Base-by-base conservation (phyloP, 768 basidiomycete species). In the Lentinula lateritia region DNA sequence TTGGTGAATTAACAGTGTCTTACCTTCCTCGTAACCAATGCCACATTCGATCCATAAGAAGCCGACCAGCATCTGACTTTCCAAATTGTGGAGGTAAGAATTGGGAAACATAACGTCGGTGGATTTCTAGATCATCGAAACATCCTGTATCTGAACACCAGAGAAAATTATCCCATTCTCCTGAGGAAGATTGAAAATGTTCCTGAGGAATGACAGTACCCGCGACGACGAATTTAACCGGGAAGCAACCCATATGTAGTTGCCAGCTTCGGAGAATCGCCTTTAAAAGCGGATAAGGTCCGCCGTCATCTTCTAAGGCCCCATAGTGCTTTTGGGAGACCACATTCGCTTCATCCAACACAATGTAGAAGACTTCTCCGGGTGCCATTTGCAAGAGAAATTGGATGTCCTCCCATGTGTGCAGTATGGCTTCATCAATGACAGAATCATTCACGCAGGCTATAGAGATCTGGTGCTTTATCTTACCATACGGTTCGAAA, bases 21-120 rank as follows among this genome's bases (percentile, higher is more conserved):
- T 28, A 63, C 64, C 64, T 55, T 34, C 64, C 64, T 23, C 64
- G 52, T 5, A 65, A 38, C 64, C 64, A 65, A 3, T 50, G 36
- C 64, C 64, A 65, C 23, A 61, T 65, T 12, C 62, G 54, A 13
- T 35, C 20, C 8, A 61, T 16, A 2, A 65, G 32, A 50, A 39
- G 15, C n/a, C 42, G 45, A 1, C 62, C 62, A 13, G 54, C 3
- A 12, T 5, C 12, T 4, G 62, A 65, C 0, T 38, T 13, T 9
- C 16, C 43, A 28, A 63, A 43, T 7, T 42, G 18, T 3, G 52
- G 48, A 9, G 64, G 64, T 12, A 65, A 43, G 41, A 57, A 65
- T n/a, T 52, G 13, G 7, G 36, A 18, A 10, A 63, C 12, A 38
- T 63, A 65, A 8, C 16, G 18, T 10, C 38, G 48, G 18, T 63